Base-by-base conservation (phyloP, 495 filamentous ascomycete genomes). In the Daldinia vernicosa region DNA sequence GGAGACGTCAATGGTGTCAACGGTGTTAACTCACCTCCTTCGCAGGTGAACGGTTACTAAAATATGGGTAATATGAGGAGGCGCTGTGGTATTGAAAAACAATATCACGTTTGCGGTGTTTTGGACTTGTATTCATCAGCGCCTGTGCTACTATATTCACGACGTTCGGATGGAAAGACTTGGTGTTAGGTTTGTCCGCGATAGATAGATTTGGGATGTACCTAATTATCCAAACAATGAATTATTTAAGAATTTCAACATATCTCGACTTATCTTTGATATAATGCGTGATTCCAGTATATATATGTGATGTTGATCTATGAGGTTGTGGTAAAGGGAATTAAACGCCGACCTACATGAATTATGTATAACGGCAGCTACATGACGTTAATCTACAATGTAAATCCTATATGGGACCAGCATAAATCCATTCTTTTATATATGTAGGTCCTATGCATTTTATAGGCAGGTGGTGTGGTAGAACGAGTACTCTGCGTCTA, bases 1-100 rank as follows among this genome's bases (percentile, higher is more conserved):
- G 84, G 81, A 17, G 72, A 76, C 27, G 60, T 57, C 37, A 76
- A 69, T 45, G 77, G 77, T 15, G 70, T 71, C 30, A 74, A 69
- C 33, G 75, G 66, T 28, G 67, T 50, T 11, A 66, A 40, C 53
- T 52, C 61, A 45, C 58, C 61, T 22, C 63, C 70, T 22, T 54
- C 72, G 3, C 59, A 67, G 45, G 67, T 76, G 7, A 74, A 76
- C 52, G 74, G 75, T 45, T 33, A 70, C 56, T 69, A 55, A 53
- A 53, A 11, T 15, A 6, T 14, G 45, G 27, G 57, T 33, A n/a
- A 19, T 14, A 2, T 17, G 26, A 17, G 12, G 33, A 45, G 33
- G 6, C 6, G 56, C 6, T 17, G 26, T 52, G 57, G 35, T 50
- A 30, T 60, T 40, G n/a, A 53, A 43, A 30, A 22, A 33, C 14